Evolutionary conservation across 176 grass and related monocot genomes (phyloP).

Genomic region (Zoysia japonica): DNA sequence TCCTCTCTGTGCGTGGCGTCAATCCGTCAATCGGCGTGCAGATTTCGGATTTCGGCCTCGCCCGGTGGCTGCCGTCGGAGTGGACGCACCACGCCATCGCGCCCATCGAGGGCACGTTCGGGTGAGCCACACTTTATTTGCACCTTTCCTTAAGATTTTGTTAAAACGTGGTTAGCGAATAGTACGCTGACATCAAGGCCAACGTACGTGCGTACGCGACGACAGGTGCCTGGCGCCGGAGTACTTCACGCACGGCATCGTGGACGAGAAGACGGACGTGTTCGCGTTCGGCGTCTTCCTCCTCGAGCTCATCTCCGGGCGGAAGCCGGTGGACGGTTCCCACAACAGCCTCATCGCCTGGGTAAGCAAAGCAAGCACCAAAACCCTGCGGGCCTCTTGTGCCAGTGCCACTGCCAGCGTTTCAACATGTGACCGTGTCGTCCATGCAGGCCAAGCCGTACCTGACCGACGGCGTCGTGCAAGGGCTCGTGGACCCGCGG

Average conservation of each 20-base stretch:
- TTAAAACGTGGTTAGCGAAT: not conserved
- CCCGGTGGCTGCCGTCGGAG: slow-evolving; percentile 86
- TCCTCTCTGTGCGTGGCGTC: no score
- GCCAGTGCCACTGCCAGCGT: not conserved
- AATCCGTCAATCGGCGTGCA: slow-evolving; percentile 4
- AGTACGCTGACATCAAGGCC: not conserved
- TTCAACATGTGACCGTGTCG: not conserved
- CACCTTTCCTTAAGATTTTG: not conserved
- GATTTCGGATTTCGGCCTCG: slow-evolving; percentile 98
- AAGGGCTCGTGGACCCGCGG: slow-evolving; percentile 71
- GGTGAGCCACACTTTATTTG: slow-evolving; percentile 45
- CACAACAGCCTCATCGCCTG: slow-evolving; percentile 87
- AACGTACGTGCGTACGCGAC: not conserved
- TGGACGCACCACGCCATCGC: slow-evolving; percentile 89
- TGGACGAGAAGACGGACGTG: slow-evolving; percentile 95
- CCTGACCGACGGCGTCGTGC: slow-evolving; percentile 43
- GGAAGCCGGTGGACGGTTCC: slow-evolving; percentile 82
- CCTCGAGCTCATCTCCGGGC: slow-evolving; percentile 88
- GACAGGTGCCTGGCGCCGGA: slow-evolving; percentile 87
- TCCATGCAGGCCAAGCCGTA: slow-evolving; percentile 73
- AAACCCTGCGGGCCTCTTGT: not conserved
- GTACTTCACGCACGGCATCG: slow-evolving; percentile 92
- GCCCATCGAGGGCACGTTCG: slow-evolving; percentile 94
- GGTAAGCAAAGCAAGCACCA: slow-evolving; percentile 36
- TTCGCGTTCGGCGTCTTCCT: slow-evolving; percentile 96